Evolutionary conservation across 805 yeast species (phyloP), one percentile per base, ranked within the genome.

Genomic region (Wickerhamomyces bovis): DNA sequence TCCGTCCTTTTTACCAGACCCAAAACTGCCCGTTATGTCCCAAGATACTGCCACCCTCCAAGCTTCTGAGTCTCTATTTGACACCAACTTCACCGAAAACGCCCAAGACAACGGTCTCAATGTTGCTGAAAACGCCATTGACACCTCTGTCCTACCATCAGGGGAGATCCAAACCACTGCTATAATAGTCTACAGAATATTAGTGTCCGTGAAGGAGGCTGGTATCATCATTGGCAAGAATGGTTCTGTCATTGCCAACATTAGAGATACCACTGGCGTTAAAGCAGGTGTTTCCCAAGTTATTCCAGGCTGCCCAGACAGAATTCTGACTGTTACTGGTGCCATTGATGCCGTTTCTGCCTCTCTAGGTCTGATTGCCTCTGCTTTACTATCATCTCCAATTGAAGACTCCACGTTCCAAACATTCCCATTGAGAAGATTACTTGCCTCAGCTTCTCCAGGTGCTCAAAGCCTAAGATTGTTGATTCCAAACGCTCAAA

Each of bases 211-310:
- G 46, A 85, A 83, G 60, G 97, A 89, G 64, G 90, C 95, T 12
- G 96, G 96, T 16, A 85, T 89, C 51, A 79, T 89, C 51, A 89
- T 89, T 56, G 97, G 97, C 45, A 85, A 85, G 54, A 84, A 79
- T 53, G 97, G 97, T 41, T 72, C 75, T 43, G 83, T 83, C 46
- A 89, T 89, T 50, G 85, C 89, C 46, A 73, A 77, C 31, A 78
- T 89, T 41, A 75, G 96, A 53, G 88, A 79, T 43, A 77, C 77
- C 48, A 85, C 92, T 26, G 76, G 77, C 46, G 89, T 89, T 49
- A 86, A 84, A 61, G 95, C 95, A 5, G 96, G 95, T 16, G 88
- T 89, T 41, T 83, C 95, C 13, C 84, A 83, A 57, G 81, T 85
- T 36, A 79, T 81, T 31, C 83, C 82, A 13, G 94, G 95, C 19